phyloP scores from a whole-genome alignment of 73 alveolate genomes.

The Breviolum minutum region DNA sequence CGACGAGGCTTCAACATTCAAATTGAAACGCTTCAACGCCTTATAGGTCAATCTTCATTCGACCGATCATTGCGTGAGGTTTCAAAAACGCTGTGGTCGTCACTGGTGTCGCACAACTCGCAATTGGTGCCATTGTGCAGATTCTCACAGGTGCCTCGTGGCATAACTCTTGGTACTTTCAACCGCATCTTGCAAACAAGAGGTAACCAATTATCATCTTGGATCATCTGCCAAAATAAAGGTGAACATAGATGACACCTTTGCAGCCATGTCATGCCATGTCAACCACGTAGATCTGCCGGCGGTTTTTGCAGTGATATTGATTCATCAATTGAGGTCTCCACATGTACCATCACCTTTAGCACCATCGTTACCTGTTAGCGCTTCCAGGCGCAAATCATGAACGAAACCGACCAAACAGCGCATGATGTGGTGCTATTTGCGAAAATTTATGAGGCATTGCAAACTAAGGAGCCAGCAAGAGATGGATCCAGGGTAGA shows the following conservation, averaged over 20 bases:
- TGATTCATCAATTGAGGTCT: not conserved
- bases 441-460: not conserved
- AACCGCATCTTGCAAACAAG: not conserved
- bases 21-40: no score
- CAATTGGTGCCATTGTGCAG: conserved; percentile 78
- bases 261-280: no score
- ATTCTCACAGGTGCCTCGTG: conserved; percentile 59
- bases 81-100: not conserved
- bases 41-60: no score
- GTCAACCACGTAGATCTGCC: no score
- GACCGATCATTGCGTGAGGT: no score
- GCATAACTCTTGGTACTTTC: not conserved
- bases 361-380: conserved; percentile 53
- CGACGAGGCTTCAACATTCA: no score
- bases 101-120: conserved; percentile 43
- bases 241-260: not conserved
- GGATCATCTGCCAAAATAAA: not conserved
- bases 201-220: not conserved
- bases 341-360: conserved; percentile 57
- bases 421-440: not conserved
- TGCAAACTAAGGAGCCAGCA: not conserved
- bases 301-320: not conserved
- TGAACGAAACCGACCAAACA: not conserved
- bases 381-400: not conserved
- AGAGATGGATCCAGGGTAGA: conserved; percentile 61